A percentile compares a stretch with the other conserved stretches of the same genome.
These are phyloP conservation scores for Botrytis sinoallii DNA, from an alignment of 2,329 filamentous ascomycete genomes.

Conservation along the genomic window DNA sequence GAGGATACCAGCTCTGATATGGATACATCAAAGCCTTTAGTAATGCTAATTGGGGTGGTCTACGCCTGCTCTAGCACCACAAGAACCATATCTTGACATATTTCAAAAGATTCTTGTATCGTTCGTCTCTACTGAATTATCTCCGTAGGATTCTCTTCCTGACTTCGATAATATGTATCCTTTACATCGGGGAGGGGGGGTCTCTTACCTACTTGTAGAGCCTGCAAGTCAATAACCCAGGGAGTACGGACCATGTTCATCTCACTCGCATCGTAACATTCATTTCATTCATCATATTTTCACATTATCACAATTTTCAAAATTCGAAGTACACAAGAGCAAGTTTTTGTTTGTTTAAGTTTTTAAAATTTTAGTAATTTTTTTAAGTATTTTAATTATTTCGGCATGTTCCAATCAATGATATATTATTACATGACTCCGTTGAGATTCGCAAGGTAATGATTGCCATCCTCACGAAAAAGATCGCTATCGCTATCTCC, in stretches of 20 bases:
- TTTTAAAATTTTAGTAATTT: background rate
- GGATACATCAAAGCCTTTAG: too few relatives aligned
- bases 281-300: background rate
- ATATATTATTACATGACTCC: background rate
- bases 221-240: background rate
- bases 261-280: background rate
- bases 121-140: background rate
- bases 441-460: background rate
- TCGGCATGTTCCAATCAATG: background rate
- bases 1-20: too few relatives aligned
- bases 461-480: background rate
- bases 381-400: background rate
- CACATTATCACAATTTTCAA: background rate
- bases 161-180: background rate
- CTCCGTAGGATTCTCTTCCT: background rate
- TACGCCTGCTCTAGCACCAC: too few relatives aligned
- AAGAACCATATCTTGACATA: too few relatives aligned
- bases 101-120: background rate
- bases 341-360: background rate
- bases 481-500: background rate
- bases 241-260: accelerated
- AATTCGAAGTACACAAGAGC: background rate
- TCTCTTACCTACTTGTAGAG: background rate
- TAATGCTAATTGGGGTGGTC: too few relatives aligned
- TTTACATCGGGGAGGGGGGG: background rate